Percentiles rank a stretch among this genome's conserved stretches.
Evolutionary conservation across 345 rosid genomes (phyloP).

Genomic region (Aethionema arabicum): DNA sequence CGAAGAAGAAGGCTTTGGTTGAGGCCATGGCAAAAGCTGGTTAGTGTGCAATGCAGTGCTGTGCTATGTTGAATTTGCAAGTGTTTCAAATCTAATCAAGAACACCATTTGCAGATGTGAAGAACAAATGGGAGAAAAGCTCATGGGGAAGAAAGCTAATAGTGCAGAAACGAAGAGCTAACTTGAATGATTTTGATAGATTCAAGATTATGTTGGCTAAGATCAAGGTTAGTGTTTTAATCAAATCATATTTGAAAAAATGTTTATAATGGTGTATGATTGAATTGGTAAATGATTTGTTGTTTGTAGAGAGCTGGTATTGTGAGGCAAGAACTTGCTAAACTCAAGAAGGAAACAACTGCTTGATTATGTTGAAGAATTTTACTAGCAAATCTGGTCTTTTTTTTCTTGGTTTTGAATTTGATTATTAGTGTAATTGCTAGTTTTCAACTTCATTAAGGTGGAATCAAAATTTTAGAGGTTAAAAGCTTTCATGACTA

Average conservation of each 20-base stretch:
- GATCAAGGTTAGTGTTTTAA: conserved; percentile 53
- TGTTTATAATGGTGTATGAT: neutral
- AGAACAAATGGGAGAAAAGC: conserved; percentile 79
- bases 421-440: conserved; percentile 24
- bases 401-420: conserved; percentile 5
- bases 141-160: conserved; percentile 84
- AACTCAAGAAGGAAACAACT: conserved; percentile 50
- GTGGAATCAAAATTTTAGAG: too few relatives aligned
- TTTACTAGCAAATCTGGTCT: conserved; percentile 4
- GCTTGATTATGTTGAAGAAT: conserved; percentile 18
- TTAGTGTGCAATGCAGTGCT: conserved; percentile 31
- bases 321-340: conserved; percentile 55
- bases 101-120: conserved; percentile 48
- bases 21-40: conserved; percentile 97
- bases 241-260: neutral
- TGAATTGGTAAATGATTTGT: neutral
- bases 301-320: conserved; percentile 49
- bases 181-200: conserved; percentile 78
- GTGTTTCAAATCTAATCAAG: neutral
- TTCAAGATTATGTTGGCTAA: conserved; percentile 83
- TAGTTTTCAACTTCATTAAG: neutral
- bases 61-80: neutral
- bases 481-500: too few relatives aligned
- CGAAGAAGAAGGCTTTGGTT: conserved; percentile 75
- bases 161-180: conserved; percentile 65